Base-by-base conservation (phyloP, 805 yeast genomes). In the Priceomyces haplophilus region DNA sequence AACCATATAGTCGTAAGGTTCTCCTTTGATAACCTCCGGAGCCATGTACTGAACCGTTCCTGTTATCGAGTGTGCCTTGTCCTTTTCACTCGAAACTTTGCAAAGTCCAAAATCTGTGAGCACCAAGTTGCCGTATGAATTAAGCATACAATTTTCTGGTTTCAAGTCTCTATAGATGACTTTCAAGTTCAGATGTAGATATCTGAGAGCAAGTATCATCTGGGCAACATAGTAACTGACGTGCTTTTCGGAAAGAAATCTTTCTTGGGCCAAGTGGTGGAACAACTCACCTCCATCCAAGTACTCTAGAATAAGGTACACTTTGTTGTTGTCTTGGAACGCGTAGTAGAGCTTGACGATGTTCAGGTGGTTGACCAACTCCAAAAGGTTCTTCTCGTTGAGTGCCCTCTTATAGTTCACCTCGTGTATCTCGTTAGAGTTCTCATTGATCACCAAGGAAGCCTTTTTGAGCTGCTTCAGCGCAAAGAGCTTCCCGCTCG, bases 11-110 rank as follows among this genome's bases (percentile, higher is more conserved):
- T 67, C 70, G 42, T 71, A 70, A 2, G 60, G 54, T 19, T 69
- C 70, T 13, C 72, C 72, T 37, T 56, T 58, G 29, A 71, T 52
- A n/a, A 71, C 64, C 45, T 71, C 76, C 1, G 76, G 76, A 0
- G 76, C 76, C 76, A 71, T 71, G 49, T 71, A 71, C 50, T 70
- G 73, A 1, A 73, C 67, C 0, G 76, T 71, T 6, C 76, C 76
- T 13, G 69, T 70, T 51, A 70, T 67, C 8, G 72, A 67, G 43
- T 56, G 53, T 6, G 35, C 48, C 33, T 47, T 52, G 7, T 50
- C 53, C 24, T 47, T 44, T 31, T 54, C 57, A 34, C 47, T 48
- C 2, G 61, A 54, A n/a, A 65, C 67, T 45, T 70, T 70, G 2
- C 72, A 65, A 34, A 70, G 58, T 1, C 76, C 76, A 48, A 70